Conservation (phyloP, 768 basidiomycete genomes). For the Boletus subcaerulescens region DNA sequence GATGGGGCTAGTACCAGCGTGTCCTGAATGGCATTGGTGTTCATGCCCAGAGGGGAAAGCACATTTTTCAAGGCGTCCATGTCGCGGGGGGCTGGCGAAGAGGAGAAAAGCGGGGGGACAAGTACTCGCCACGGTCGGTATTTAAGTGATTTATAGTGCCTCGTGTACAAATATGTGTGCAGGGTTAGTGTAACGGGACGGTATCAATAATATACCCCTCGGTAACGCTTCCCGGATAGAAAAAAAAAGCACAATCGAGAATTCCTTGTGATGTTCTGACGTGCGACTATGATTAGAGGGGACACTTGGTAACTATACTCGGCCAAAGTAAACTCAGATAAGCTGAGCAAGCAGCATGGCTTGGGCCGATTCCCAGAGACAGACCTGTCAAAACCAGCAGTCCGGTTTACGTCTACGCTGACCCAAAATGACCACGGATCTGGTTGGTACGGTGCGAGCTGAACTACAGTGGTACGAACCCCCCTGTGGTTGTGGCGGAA, state of each 20-base stretch:
- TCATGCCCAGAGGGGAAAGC: constrained; percentile 67
- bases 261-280: constrained; percentile 16
- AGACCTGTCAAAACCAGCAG: neutral
- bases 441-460: neutral
- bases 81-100: constrained; percentile 29
- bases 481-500: constrained; percentile 16
- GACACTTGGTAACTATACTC: constrained; percentile 18
- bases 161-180: constrained; percentile 30
- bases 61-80: constrained; percentile 76
- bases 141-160: constrained; percentile 36
- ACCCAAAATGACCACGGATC: neutral
- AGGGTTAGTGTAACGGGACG: constrained; percentile 30
- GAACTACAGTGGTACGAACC: neutral
- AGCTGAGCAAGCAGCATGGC: constrained; percentile 4
- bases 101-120: constrained; percentile 33
- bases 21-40: constrained; percentile 70
- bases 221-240: constrained; percentile 28
- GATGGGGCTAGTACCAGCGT: constrained; percentile 54
- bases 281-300: constrained; percentile 16
- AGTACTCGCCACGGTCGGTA: constrained; percentile 34
- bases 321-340: constrained; percentile 16
- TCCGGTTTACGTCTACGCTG: constrained; percentile 17
- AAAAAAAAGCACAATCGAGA: constrained; percentile 18
- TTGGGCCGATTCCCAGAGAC: neutral
- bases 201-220: constrained; percentile 29